Base-by-base conservation (phyloP, 192 early-diverging fungal species). In the Gryganskiella cystojenkinii region DNA sequence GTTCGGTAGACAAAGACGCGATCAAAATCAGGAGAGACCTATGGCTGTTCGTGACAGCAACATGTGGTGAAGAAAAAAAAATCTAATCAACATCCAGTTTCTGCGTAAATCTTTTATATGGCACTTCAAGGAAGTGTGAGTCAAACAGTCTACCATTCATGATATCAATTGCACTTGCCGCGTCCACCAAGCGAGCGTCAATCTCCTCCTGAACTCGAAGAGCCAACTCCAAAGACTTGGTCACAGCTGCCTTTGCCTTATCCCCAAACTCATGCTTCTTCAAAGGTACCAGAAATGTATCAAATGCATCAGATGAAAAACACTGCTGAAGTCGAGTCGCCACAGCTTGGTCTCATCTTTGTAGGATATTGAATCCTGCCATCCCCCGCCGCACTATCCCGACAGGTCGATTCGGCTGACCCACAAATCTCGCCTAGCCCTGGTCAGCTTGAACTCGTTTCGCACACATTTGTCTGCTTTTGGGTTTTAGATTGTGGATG, bases 341-440 rank as follows among this genome's bases (percentile, higher is more conserved):
- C 51, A 66, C 42, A 66, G 24, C 53, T 56, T 66, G 4, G 64
- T 56, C 43, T 66, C 64, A 44, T 56, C 64, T 28, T 66, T 56
- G 53, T 31, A 66, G 3, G 64, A 44, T 5, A 4, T 28, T 13
- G 64, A 56, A 14, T 43, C 64, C 52, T 44, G 52, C 53, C 33
- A 66, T 30, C 25, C 53, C 53, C 4, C 53, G 40, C 1, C 20
- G 64, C 49, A 40, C 42, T 27, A 27, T 59, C 46, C 1, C 56
- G 56, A 50, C 56, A 52, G 4, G 43, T 68, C 42, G 56, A 68
- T 27, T 20, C 59, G 66, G 27, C 49, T 68, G 33, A 58, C 30
- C 56, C 66, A 68, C 0, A 49, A 52, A 25, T 59, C 66, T 52
- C 56, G 27, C 56, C 58, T 59, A 3, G 34, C 66, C 2, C 66